Base-by-base conservation (phyloP, 2,329 filamentous ascomycete species). In the Aspergillus japonicus region DNA sequence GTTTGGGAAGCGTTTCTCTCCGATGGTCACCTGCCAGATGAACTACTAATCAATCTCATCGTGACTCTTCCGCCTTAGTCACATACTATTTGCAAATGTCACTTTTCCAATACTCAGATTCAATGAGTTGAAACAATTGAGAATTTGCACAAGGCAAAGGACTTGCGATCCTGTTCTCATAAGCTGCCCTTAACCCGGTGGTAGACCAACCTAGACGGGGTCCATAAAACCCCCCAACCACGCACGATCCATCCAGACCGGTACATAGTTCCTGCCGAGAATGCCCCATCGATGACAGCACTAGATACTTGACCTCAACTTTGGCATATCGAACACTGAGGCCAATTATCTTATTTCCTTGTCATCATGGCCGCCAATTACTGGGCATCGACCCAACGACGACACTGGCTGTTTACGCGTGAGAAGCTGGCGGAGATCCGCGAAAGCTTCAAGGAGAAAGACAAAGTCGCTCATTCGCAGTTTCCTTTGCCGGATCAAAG, bases 331-430 rank as follows among this genome's bases (percentile, higher is more conserved):
- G 23, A 19, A 44, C 31, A 49, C 29, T 26, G 26, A 29, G 26
- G 33, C 53, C 50, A 51, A 55, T 29, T 31, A 97, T 29, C 2
- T 2, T 5, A 29, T 29, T 29, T 1, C 26, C 26, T 29, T 3
- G 26, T 29, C 26, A 29, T 8, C 26, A 29, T 97, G 94, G 91
- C 94, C 35, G 91, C 93, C 73, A 97, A 94, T 78, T 99, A 94
- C 80, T 99, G 93, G 93, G 89, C 92, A 65, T 98, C 95, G 57
- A 95, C 92, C 26, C 95, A 99, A 78, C 86, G 89, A 68, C 89
- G 87, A 67, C 86, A 90, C 80, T 99, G 95, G 95, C 89, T 91
- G 58, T 96, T 96, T 77, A 89, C 91, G 50, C 89, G 91, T 71
- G 87, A 92, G 63, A 87, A 93, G 73, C 83, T 99, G 56, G 85